These are phyloP conservation scores for Saccharomycopsis guyanensis DNA, from an alignment of 805 yeast genomes.

Conservation along the genomic window DNA sequence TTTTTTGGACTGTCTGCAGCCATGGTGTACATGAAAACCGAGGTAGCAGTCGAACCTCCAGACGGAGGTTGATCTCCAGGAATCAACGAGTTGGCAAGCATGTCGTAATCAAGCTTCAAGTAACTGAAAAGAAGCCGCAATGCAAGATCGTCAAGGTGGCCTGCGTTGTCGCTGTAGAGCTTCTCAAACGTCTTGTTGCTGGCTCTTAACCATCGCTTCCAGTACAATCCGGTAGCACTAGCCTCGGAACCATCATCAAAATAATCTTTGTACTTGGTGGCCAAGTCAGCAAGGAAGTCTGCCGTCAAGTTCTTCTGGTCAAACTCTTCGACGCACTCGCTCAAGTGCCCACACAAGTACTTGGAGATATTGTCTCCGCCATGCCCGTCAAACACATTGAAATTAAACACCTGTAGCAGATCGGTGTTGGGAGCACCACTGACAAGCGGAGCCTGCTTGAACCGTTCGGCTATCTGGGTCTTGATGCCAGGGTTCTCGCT, in stretches of 20 bases:
- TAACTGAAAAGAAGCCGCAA: conserved; percentile 57
- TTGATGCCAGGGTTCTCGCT: conserved; percentile 21
- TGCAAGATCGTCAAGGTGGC: conserved; percentile 45
- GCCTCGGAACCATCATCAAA: conserved; percentile 32
- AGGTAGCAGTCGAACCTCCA: conserved; percentile 70
- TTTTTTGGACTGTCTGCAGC: conserved; percentile 26
- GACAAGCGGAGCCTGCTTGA: conserved; percentile 3
- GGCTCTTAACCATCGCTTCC: conserved; percentile 67
- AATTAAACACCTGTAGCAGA: conserved; percentile 45
- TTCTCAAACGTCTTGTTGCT: conserved; percentile 30
- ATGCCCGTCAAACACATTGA: conserved; percentile 88
- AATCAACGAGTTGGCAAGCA: conserved; percentile 30
- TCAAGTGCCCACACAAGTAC: conserved; percentile 49
- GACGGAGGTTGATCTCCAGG: conserved; percentile 26
- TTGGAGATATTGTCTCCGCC: conserved; percentile 76
- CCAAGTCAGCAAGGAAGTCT: conserved; percentile 35
- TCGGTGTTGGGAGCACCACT: conserved; percentile 1
- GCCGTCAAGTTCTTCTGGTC: conserved; percentile 26
- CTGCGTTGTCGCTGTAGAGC: conserved; percentile 25
- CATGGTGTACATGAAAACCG: conserved; percentile 48
- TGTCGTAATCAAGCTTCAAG: conserved; percentile 57
- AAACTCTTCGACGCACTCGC: conserved; percentile 41
- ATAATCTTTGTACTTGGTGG: conserved; percentile 45
- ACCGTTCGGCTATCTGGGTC: conserved; percentile 22
- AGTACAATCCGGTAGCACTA: conserved; percentile 53